A percentile compares a stretch with the other conserved stretches of the same genome.
Evolutionary conservation across 1,284 basidiomycete species (phyloP).

Genomic region (Melampsora americana): DNA sequence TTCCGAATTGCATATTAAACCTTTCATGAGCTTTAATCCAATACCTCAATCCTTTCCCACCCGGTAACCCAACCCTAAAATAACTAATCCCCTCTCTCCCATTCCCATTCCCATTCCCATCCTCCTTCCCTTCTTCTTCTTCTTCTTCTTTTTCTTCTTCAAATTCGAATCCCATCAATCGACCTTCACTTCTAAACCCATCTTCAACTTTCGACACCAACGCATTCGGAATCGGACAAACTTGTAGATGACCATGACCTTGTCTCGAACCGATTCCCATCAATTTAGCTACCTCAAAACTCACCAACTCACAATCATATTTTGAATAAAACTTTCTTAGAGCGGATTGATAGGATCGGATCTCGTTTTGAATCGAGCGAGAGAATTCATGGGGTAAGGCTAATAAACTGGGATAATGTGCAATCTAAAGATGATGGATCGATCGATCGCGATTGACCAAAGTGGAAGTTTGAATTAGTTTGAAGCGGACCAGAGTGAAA

Average conservation of each 20-base stretch:
- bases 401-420: slow-evolving; percentile 64
- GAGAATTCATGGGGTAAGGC: slow-evolving; percentile 73
- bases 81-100: slow-evolving; percentile 63
- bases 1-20: slow-evolving; percentile 86
- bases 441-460: no score
- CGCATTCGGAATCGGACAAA: slow-evolving; percentile 70
- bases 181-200: slow-evolving; percentile 68
- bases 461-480: slow-evolving; percentile 16
- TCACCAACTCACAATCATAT: slow-evolving; percentile 66
- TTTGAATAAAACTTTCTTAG: slow-evolving; percentile 69
- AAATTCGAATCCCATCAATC: slow-evolving; percentile 50
- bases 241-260: slow-evolving; percentile 90
- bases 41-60: slow-evolving; percentile 79
- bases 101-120: no score
- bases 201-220: slow-evolving; percentile 65
- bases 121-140: slow-evolving; percentile 59
- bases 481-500: no score
- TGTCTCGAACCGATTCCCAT: slow-evolving; percentile 64
- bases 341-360: slow-evolving; percentile 74
- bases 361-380: slow-evolving; percentile 71
- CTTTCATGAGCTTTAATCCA: slow-evolving; percentile 70
- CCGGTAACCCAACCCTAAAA: slow-evolving; percentile 83
- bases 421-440: slow-evolving; percentile 47
- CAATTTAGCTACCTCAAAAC: slow-evolving; percentile 82
- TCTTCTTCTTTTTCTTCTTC: no score